phyloP scores from a whole-genome alignment of 225 moss, liverwort and hornwort genomes.

The Polytrichum commune region DNA sequence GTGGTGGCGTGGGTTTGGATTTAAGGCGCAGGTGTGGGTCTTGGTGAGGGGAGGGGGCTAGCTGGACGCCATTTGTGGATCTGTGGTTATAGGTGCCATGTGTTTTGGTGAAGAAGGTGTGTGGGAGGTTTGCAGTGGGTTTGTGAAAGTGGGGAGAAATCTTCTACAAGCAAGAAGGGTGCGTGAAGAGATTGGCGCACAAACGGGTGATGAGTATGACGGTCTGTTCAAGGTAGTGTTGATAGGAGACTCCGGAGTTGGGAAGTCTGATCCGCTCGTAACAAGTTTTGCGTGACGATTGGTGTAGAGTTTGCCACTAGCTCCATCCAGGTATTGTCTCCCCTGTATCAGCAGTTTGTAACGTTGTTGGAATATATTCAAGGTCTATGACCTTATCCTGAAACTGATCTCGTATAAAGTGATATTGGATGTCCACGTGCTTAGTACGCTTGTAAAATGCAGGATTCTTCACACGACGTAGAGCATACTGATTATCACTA shows the following conservation, averaged over 20 bases:
- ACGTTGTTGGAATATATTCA: too few relatives aligned
- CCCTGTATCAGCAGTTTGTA: not conserved
- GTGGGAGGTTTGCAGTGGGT: conserved; percentile 3
- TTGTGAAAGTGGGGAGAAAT: not conserved
- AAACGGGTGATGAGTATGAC: conserved; percentile 17
- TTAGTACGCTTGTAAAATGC: too few relatives aligned
- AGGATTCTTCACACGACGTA: too few relatives aligned
- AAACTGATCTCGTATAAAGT: too few relatives aligned
- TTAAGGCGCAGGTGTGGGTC: not conserved
- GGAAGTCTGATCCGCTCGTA: conserved; percentile 10
- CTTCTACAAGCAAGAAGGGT: not conserved
- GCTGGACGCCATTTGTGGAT: not conserved
- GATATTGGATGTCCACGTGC: too few relatives aligned
- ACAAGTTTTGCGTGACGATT: conserved; percentile 7
- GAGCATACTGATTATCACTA: too few relatives aligned
- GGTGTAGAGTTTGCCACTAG: conserved; percentile 22
- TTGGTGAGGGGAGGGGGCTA: not conserved
- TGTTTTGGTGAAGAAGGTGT: not conserved
- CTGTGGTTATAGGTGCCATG: not conserved
- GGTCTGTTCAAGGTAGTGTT: not conserved
- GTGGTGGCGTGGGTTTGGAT: too few relatives aligned
- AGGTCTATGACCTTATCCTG: too few relatives aligned
- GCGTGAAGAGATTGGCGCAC: conserved; percentile 8
- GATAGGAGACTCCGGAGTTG: conserved; percentile 26
- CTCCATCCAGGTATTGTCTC: conserved; percentile 21